Percentiles rank a stretch among this genome's conserved stretches.
Evolutionary conservation across 2,329 filamentous ascomycete species (phyloP).

Genomic region (Neospermospora avenae): DNA sequence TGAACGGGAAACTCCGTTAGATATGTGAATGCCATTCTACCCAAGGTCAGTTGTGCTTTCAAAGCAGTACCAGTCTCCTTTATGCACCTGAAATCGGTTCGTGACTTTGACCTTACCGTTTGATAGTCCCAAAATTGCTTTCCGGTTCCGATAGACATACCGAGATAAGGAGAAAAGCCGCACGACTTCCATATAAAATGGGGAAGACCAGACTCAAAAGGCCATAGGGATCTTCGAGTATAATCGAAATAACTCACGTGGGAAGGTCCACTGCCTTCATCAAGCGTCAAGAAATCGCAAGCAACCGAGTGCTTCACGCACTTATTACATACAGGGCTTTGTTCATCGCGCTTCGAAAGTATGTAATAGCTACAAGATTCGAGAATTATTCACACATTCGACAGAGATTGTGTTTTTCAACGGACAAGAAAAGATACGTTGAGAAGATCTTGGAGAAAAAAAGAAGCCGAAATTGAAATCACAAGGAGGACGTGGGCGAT

Average conservation of each 20-base stretch:
- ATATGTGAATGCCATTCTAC: background rate
- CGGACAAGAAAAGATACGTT: background rate
- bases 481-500: no score
- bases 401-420: no score
- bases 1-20: slow-evolving; percentile 3
- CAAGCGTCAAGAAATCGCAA: slow-evolving; percentile 36
- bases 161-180: no score
- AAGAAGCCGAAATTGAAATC: no score
- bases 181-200: background rate
- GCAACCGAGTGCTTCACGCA: slow-evolving; percentile 41
- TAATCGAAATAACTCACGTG: slow-evolving; percentile 10
- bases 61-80: background rate
- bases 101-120: no score
- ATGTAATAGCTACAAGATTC: no score
- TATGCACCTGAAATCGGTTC: background rate
- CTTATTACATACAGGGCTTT: slow-evolving; percentile 40
- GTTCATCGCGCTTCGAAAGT: slow-evolving; percentile 35
- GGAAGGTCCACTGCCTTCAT: slow-evolving; percentile 7
- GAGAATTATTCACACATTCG: no score
- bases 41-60: background rate
- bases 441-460: no score
- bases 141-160: no score
- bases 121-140: no score
- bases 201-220: background rate
- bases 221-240: background rate